These are phyloP conservation scores for Leptosphaerulina australis DNA, from an alignment of 2,329 filamentous ascomycete species.

Conservation along the genomic window DNA sequence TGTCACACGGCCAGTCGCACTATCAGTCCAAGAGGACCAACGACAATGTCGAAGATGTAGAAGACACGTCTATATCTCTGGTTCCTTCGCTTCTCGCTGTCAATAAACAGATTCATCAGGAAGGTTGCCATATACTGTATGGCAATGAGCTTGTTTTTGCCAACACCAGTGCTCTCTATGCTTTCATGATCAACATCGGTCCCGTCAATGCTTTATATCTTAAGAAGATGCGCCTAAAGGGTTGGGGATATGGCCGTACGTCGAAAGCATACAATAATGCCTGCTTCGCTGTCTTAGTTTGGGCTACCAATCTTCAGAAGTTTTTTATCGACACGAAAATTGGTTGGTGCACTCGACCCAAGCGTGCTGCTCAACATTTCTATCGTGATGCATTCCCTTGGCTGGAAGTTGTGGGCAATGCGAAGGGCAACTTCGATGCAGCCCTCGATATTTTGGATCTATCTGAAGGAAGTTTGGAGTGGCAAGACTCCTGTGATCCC, in stretches of 20 bases:
- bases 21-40: constrained; percentile 15
- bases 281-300: constrained; percentile 38
- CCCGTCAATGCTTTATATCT: constrained; percentile 31
- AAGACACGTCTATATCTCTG: constrained; percentile 19
- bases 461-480: neutral
- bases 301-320: constrained; percentile 37
- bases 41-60: constrained; percentile 9
- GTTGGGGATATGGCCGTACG: constrained; percentile 31
- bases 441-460: constrained; percentile 36
- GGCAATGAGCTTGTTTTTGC: constrained; percentile 36
- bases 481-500: neutral
- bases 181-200: constrained; percentile 42
- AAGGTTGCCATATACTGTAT: constrained; percentile 38
- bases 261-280: constrained; percentile 45
- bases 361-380: constrained; percentile 33
- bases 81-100: constrained; percentile 37
- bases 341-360: constrained; percentile 3
- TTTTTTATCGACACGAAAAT: constrained; percentile 32
- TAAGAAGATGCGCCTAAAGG: constrained; percentile 32
- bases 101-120: constrained; percentile 38
- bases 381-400: constrained; percentile 47
- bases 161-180: constrained; percentile 39
- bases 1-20: neutral
- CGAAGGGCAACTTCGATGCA: constrained; percentile 37
- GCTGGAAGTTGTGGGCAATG: constrained; percentile 42